Percentiles rank a stretch among this genome's conserved stretches.
These are phyloP conservation scores for Echium plantagineum DNA, from an alignment of 257 asterid genomes.

Conservation along the genomic window DNA sequence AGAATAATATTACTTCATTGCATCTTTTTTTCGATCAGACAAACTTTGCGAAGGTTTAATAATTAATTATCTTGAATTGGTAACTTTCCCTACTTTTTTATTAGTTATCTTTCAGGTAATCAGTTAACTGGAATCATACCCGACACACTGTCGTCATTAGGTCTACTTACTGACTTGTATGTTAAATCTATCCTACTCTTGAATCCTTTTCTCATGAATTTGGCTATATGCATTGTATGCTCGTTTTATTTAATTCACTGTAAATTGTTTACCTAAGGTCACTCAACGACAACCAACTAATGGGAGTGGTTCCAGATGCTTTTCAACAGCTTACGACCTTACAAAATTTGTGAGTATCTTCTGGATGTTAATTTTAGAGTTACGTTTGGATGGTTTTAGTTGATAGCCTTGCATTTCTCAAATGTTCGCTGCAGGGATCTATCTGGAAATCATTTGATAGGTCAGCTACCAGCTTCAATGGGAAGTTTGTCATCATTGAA, in stretches of 20 bases:
- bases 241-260: constrained; percentile 4
- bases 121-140: constrained; percentile 64
- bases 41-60: constrained; percentile 4
- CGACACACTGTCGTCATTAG: constrained; percentile 33
- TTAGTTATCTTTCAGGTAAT: constrained; percentile 63
- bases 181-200: constrained; percentile 15
- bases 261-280: constrained; percentile 29
- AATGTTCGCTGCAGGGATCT: constrained; percentile 49
- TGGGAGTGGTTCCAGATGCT: constrained; percentile 73
- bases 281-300: constrained; percentile 48
- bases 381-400: background rate
- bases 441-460: constrained; percentile 57
- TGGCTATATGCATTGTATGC: background rate
- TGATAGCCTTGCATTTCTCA: background rate
- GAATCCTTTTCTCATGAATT: background rate
- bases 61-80: background rate
- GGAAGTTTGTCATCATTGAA: constrained; percentile 49
- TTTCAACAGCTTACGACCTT: constrained; percentile 42
- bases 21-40: constrained; percentile 7
- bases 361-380: constrained; percentile 1
- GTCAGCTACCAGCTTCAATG: constrained; percentile 77
- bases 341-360: constrained; percentile 39
- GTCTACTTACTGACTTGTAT: constrained; percentile 64
- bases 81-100: background rate
- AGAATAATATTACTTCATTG: background rate